Evolutionary conservation across 805 yeast species (phyloP).

Genomic region (Sugiyamaella mastotermitis): DNA sequence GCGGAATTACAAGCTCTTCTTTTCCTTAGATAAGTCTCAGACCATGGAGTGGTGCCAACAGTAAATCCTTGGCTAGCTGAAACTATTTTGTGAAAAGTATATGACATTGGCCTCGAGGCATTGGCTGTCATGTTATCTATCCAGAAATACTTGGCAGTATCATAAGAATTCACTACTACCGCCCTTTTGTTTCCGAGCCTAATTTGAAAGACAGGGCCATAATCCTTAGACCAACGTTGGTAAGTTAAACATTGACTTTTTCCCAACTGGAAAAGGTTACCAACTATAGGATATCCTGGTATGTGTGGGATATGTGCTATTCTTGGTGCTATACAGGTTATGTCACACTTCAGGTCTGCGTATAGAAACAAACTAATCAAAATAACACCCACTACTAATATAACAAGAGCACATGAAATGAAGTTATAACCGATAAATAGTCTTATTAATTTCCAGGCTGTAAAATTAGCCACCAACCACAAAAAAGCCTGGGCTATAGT

Average conservation of each 20-base stretch:
- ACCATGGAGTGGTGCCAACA: slow-evolving; percentile 40
- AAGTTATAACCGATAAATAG: too few species aligned
- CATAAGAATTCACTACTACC: slow-evolving; percentile 62
- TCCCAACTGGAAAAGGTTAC: slow-evolving; percentile 41
- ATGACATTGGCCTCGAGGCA: slow-evolving; percentile 60
- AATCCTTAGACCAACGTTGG: slow-evolving; percentile 37
- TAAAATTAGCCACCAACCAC: too few species aligned
- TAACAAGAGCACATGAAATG: too few species aligned
- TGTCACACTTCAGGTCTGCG: too few species aligned
- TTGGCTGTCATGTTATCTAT: slow-evolving; percentile 42
- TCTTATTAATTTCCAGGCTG: too few species aligned
- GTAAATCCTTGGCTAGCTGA: slow-evolving; percentile 42
- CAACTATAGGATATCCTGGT: slow-evolving; percentile 47
- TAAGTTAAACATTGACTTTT: slow-evolving; percentile 47
- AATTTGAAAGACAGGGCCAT: slow-evolving; percentile 51
- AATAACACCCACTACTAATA: too few species aligned
- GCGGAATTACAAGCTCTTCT: slow-evolving; percentile 35
- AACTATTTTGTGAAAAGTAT: slow-evolving; percentile 60
- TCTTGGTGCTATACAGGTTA: slow-evolving; percentile 14
- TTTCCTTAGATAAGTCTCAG: slow-evolving; percentile 33
- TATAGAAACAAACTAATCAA: too few species aligned
- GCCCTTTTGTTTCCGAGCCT: slow-evolving; percentile 52
- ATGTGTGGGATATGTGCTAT: slow-evolving; percentile 36
- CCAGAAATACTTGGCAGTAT: slow-evolving; percentile 51
- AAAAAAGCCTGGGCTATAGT: too few species aligned